These are phyloP conservation scores for Tilletiopsis washingtonensis DNA, from an alignment of 1,284 basidiomycete genomes.

Conservation along the genomic window DNA sequence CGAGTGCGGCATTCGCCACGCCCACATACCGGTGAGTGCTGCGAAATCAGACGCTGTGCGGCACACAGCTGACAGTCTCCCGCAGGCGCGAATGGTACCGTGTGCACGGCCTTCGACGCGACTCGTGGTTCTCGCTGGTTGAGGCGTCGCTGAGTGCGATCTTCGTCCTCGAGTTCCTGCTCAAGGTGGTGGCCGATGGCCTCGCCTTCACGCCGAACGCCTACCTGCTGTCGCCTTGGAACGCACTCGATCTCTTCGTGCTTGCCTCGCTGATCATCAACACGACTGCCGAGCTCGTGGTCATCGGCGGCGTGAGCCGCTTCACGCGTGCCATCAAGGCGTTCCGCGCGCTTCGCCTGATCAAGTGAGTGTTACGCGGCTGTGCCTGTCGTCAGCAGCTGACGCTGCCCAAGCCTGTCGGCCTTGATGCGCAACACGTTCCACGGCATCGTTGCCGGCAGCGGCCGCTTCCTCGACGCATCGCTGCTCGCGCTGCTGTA, in stretches of 20 bases:
- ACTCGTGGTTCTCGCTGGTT: conserved; percentile 80
- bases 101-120: conserved; percentile 57
- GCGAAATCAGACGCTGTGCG: too few relatives aligned
- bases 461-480: conserved; percentile 77
- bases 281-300: conserved; percentile 66
- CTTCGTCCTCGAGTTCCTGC: conserved; percentile 74
- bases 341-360: conserved; percentile 76
- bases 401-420: too few relatives aligned
- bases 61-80: too few relatives aligned
- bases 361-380: too few relatives aligned
- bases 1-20: conserved; percentile 76
- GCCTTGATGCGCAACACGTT: conserved; percentile 74
- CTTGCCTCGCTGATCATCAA: conserved; percentile 75
- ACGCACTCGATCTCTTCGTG: conserved; percentile 80
- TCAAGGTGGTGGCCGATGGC: conserved; percentile 90
- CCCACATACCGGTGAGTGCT: conserved; percentile 85
- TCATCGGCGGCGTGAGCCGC: conserved; percentile 66
- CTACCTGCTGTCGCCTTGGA: conserved; percentile 86
- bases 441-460: conserved; percentile 81
- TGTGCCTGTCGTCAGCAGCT: conserved; percentile 69
- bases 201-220: conserved; percentile 81
- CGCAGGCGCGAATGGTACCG: conserved; percentile 64
- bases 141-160: conserved; percentile 69
- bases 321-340: conserved; percentile 81
- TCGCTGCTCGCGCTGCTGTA: conserved; percentile 82